Conservation (phyloP, 2,329 filamentous ascomycete species). For the Akanthomyces lecanii region DNA sequence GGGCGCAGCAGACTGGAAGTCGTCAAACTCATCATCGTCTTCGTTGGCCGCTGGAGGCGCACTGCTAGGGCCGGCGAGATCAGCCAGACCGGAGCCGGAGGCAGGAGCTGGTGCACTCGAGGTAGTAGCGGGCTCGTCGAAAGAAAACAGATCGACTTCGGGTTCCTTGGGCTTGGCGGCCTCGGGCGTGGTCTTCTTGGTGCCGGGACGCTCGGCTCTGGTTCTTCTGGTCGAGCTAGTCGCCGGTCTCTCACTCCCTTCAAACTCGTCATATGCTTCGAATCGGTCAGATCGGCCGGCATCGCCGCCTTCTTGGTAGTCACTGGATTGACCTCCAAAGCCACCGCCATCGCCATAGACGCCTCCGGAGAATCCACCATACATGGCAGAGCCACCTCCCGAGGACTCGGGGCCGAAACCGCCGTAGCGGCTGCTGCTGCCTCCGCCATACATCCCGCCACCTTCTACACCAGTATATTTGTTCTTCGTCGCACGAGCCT, state of each 20-base stretch:
- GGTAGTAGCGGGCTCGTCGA: slow-evolving; percentile 67
- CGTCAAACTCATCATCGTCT: slow-evolving; percentile 93
- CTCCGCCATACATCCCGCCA: slow-evolving; percentile 58
- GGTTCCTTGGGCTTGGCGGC: slow-evolving; percentile 77
- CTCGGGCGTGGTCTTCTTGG: slow-evolving; percentile 47
- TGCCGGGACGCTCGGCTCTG: slow-evolving; percentile 28
- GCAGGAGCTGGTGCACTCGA: slow-evolving; percentile 44
- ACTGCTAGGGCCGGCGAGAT: slow-evolving; percentile 32
- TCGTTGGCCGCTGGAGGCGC: slow-evolving; percentile 41
- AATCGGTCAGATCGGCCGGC: slow-evolving; percentile 65
- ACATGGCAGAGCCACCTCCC: slow-evolving; percentile 32
- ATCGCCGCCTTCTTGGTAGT: slow-evolving; percentile 62
- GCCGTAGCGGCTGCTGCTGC: slow-evolving; percentile 64
- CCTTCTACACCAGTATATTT: slow-evolving; percentile 96
- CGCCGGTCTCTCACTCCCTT: slow-evolving; percentile 60
- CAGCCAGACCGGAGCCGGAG: slow-evolving; percentile 43
- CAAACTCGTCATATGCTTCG: slow-evolving; percentile 95
- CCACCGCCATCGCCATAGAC: slow-evolving; percentile 97
- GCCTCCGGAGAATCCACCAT: slow-evolving; percentile 60
- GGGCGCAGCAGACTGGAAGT: slow-evolving; percentile 81
- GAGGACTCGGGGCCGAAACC: slow-evolving; percentile 88
- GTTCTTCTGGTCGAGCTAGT: slow-evolving; percentile 40
- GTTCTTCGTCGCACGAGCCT: slow-evolving; percentile 81
- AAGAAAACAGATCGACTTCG: slow-evolving; percentile 89
- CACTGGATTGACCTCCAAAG: slow-evolving; percentile 73